phyloP scores from a whole-genome alignment of 768 basidiomycete species.

The Hortiboletus campestris region DNA sequence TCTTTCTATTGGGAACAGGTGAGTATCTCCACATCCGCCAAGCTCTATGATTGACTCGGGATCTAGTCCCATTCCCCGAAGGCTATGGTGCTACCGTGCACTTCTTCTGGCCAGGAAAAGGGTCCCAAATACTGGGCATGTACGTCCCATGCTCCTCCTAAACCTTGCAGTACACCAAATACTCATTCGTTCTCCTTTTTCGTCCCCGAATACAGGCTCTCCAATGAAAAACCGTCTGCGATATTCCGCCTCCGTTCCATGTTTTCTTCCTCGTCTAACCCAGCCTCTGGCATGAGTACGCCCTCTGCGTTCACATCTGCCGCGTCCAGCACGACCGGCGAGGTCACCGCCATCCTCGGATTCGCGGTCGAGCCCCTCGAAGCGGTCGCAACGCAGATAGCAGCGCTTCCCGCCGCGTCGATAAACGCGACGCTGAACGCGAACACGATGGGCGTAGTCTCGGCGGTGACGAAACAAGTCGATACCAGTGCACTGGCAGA shows the following conservation, averaged over 20 bases:
- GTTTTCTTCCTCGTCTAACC: conserved; percentile 40
- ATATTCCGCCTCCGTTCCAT: conserved; percentile 80
- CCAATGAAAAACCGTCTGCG: conserved; percentile 86
- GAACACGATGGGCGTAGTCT: conserved; percentile 12
- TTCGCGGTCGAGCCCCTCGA: conserved; percentile 75
- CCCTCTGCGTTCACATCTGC: conserved; percentile 33
- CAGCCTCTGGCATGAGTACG: conserved; percentile 31
- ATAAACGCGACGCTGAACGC: conserved; percentile 25
- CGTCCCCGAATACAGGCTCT: conserved; percentile 52
- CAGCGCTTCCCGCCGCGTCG: conserved; percentile 37
- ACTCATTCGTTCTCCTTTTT: neutral
- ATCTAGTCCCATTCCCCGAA: conserved; percentile 71
- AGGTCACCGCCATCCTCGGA: conserved; percentile 73
- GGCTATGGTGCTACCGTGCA: conserved; percentile 85
- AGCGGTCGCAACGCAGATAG: conserved; percentile 58
- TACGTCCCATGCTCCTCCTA: conserved; percentile 34
- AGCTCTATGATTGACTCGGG: neutral
- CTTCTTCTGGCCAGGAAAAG: conserved; percentile 83
- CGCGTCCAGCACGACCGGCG: conserved; percentile 35
- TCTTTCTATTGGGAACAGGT: conserved; percentile 82
- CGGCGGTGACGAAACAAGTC: conserved; percentile 10
- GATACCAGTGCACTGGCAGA: conserved; percentile 20
- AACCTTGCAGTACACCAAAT: neutral
- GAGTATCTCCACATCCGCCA: conserved; percentile 15
- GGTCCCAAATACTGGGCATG: conserved; percentile 86